Conservation (phyloP, 768 basidiomycete species). For the Lanmaoa rubissima region DNA sequence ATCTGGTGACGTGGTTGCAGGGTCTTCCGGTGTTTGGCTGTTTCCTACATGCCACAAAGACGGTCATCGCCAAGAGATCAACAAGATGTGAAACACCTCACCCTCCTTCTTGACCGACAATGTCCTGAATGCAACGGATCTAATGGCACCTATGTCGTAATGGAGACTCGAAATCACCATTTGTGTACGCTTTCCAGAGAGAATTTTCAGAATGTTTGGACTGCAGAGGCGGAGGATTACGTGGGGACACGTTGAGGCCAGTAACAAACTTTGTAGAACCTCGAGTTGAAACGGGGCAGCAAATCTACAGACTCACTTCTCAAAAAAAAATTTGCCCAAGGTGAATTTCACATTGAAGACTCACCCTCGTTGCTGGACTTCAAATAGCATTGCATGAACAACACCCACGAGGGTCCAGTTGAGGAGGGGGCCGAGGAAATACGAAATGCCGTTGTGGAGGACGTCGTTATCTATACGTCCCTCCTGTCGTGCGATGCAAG, state of each 20-base stretch:
- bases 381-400: slow-evolving; percentile 57
- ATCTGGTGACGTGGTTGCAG: slow-evolving; percentile 27
- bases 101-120: slow-evolving; percentile 39
- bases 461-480: slow-evolving; percentile 65
- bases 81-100: slow-evolving; percentile 19
- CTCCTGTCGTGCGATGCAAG: slow-evolving; percentile 46
- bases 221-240: slow-evolving; percentile 67
- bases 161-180: slow-evolving; percentile 29
- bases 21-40: slow-evolving; percentile 16
- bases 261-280: slow-evolving; percentile 63
- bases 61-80: background rate
- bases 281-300: slow-evolving; percentile 52
- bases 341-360: slow-evolving; percentile 9
- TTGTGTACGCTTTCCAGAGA: slow-evolving; percentile 40
- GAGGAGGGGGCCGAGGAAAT: slow-evolving; percentile 69
- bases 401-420: slow-evolving; percentile 82
- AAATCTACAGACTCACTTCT: slow-evolving; percentile 37
- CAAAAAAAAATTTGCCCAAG: background rate
- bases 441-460: slow-evolving; percentile 72
- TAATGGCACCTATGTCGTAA: slow-evolving; percentile 40
- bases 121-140: slow-evolving; percentile 38
- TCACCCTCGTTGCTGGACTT: slow-evolving; percentile 58
- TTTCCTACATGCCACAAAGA: slow-evolving; percentile 11
- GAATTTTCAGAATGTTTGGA: slow-evolving; percentile 47
- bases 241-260: slow-evolving; percentile 62